Evolutionary conservation across 208 protist species (phyloP).

Genomic region (Porcisia deanei): DNA sequence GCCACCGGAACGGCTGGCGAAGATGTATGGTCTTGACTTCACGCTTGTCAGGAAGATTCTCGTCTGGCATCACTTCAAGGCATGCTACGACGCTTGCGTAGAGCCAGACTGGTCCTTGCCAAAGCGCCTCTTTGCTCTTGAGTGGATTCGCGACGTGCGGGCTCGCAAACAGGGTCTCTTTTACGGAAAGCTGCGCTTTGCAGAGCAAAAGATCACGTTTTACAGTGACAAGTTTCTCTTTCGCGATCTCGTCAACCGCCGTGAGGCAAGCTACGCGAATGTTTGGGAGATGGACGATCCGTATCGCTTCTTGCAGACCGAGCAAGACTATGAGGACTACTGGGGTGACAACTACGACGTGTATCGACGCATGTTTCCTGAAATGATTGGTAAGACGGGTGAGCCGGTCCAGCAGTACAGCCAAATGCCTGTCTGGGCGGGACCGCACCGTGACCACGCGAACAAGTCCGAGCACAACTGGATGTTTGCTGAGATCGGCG

Average conservation of each 20-base stretch:
- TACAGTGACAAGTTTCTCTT: constrained; percentile 95
- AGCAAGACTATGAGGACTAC: constrained; percentile 94
- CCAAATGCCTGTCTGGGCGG: constrained; percentile 92
- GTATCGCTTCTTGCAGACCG: constrained; percentile 94
- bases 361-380: constrained; percentile 93
- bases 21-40: constrained; percentile 95
- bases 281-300: constrained; percentile 96
- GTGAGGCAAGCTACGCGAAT: constrained; percentile 94
- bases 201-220: constrained; percentile 94
- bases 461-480: constrained; percentile 94
- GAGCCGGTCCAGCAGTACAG: constrained; percentile 94
- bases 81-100: constrained; percentile 94
- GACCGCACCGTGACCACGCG: constrained; percentile 89
- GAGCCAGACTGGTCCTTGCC: constrained; percentile 93
- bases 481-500: constrained; percentile 95
- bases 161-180: constrained; percentile 90
- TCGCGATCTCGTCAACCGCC: constrained; percentile 90
- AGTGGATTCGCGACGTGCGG: constrained; percentile 92
- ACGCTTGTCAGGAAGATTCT: constrained; percentile 92
- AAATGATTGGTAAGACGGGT: constrained; percentile 91
- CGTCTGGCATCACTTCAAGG: constrained; percentile 94
- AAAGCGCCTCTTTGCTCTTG: constrained; percentile 92
- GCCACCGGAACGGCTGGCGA: constrained; percentile 92
- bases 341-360: constrained; percentile 96
- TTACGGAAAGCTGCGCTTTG: constrained; percentile 93